Conservation (phyloP, 192 early-diverging fungal species). For the Mortierella hygrophila region DNA sequence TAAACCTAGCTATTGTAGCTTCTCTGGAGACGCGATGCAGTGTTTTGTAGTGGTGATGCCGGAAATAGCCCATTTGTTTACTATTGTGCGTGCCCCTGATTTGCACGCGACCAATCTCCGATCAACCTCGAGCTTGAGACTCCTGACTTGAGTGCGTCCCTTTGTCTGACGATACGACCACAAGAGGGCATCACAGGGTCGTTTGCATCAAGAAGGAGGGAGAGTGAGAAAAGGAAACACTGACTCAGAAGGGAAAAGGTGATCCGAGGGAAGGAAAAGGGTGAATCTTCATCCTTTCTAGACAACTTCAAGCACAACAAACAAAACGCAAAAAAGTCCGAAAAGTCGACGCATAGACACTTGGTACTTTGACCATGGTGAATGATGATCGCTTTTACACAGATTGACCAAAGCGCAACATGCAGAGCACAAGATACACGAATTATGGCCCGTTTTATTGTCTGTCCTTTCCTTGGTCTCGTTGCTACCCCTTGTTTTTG, state of each 20-base stretch:
- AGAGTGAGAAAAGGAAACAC: too few species aligned
- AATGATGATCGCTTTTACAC: background rate
- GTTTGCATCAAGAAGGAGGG: background rate
- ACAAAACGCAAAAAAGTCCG: background rate
- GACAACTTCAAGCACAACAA: background rate
- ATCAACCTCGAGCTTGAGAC: background rate
- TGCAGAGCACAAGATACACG: background rate
- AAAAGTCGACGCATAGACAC: background rate
- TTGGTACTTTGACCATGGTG: background rate
- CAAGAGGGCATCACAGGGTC: background rate
- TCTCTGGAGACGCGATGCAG: too few species aligned
- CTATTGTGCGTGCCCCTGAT: background rate
- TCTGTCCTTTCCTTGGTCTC: background rate
- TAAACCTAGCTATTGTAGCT: too few species aligned
- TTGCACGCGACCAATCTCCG: constrained; percentile 7
- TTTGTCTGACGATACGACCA: background rate
- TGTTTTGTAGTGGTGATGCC: background rate
- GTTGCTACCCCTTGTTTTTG: background rate
- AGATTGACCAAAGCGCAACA: background rate
- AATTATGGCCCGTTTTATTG: background rate
- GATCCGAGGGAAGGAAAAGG: background rate
- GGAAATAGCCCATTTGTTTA: background rate
- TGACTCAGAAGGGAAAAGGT: background rate
- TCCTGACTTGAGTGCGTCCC: background rate
- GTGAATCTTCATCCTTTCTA: background rate